These are phyloP conservation scores for Amoebophrya sp. DNA, from an alignment of 169 alveolate species.

Conservation along the genomic window DNA sequence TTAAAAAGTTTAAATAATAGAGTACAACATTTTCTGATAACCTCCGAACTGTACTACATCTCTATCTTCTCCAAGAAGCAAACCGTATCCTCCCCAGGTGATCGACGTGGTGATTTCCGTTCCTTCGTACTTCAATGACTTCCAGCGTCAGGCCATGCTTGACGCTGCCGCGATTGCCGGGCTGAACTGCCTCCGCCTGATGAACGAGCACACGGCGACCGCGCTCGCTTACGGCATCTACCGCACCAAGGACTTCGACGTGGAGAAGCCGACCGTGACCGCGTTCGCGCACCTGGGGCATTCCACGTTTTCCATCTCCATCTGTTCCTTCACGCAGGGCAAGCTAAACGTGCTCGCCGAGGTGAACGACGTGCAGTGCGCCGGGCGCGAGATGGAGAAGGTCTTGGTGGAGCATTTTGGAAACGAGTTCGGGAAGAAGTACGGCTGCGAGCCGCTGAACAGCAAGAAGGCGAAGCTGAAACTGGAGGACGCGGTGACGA, in stretches of 20 bases:
- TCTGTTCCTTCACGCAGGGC: slow-evolving; percentile 72
- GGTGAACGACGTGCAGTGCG: slow-evolving; percentile 71
- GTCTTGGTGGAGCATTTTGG: slow-evolving; percentile 67
- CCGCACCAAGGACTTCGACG: slow-evolving; percentile 72
- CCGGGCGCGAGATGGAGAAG: slow-evolving; percentile 87
- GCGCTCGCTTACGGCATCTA: slow-evolving; percentile 89
- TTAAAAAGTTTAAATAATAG: too few species aligned
- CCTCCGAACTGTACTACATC: too few species aligned
- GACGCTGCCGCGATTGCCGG: slow-evolving; percentile 83
- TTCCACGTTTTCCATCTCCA: slow-evolving; percentile 76
- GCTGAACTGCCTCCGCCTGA: slow-evolving; percentile 72
- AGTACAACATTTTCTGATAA: too few species aligned
- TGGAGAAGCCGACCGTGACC: slow-evolving; percentile 58
- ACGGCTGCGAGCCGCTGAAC: slow-evolving; percentile 69
- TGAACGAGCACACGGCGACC: slow-evolving; percentile 86
- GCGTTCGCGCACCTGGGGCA: slow-evolving; percentile 89
- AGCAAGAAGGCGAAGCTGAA: slow-evolving; percentile 67
- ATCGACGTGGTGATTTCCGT: slow-evolving; percentile 65
- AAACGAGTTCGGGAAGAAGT: slow-evolving; percentile 60
- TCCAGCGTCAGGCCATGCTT: slow-evolving; percentile 72
- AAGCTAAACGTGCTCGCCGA: slow-evolving; percentile 69
- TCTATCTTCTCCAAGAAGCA: slow-evolving; percentile 47
- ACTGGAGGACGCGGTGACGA: slow-evolving; percentile 80
- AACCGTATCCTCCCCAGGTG: too few species aligned
- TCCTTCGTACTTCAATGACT: slow-evolving; percentile 72